phyloP scores from a whole-genome alignment of 371 early-diverging fungal genomes.

The Lichtheimia ramosa region DNA sequence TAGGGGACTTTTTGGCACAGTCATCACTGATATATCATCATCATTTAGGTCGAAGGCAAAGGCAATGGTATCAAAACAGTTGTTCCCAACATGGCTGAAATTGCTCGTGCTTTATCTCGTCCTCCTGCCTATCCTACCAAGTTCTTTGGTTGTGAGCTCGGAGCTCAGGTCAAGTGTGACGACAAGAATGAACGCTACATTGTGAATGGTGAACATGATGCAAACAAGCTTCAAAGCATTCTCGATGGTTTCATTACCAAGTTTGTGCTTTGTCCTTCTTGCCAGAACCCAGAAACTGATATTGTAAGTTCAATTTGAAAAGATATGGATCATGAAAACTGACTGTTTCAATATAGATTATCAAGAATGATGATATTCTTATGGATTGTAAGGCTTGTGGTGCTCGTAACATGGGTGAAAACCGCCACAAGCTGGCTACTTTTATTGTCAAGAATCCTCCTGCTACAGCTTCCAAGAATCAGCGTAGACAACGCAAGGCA shows the following conservation, averaged over 20 bases:
- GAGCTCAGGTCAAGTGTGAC: conserved; percentile 92
- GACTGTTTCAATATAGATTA: conserved; percentile 44
- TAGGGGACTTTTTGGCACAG: neutral
- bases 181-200: conserved; percentile 93
- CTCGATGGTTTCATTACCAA: conserved; percentile 96
- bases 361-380: conserved; percentile 71
- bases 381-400: conserved; percentile 95
- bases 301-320: conserved; percentile 47
- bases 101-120: conserved; percentile 90
- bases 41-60: conserved; percentile 89
- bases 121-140: conserved; percentile 92
- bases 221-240: conserved; percentile 82
- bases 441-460: conserved; percentile 95
- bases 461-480: conserved; percentile 56
- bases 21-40: neutral
- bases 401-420: conserved; percentile 80
- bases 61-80: conserved; percentile 99
- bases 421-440: conserved; percentile 87
- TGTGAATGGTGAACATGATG: conserved; percentile 97
- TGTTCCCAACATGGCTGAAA: conserved; percentile 96
- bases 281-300: conserved; percentile 99
- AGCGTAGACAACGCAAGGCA: conserved; percentile 72
- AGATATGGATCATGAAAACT: neutral
- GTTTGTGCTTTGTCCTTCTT: conserved; percentile 95
- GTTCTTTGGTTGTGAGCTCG: conserved; percentile 96